Evolutionary conservation across 202 grass and related monocot species (phyloP), one percentile per base, ranked within the genome.

Genomic region (Elaeis oleifera): DNA sequence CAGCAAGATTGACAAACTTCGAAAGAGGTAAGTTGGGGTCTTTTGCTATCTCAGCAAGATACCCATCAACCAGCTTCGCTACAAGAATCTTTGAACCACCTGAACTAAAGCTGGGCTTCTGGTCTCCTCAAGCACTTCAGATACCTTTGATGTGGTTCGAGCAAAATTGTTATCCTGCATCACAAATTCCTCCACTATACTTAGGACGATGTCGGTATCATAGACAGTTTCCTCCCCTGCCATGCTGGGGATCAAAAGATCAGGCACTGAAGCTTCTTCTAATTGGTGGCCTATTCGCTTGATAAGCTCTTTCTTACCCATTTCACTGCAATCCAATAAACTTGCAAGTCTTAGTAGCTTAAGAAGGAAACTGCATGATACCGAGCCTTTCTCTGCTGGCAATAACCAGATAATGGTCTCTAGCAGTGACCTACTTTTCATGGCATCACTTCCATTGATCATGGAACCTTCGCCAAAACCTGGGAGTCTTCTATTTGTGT

Each of bases 11-110:
- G 29, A 90, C 67, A 80, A 99, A 90, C 78, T 87, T 95, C 36
- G 72, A 56, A 64, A 99, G 73, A 63, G 80, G 83, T 17, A 99
- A 50, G 62, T 83, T 99, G 13, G 89, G 76, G 54, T 95, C 89
- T 73, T 85, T 90, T 4, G 83, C 85, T 28, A 99, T 75, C 78
- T 99, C 95, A 54, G 78, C 75, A 75, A 99, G 95, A 66, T 90
- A 99, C n/a, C 74, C 95, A 64, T 99, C 89, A 6, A 99, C 78
- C 59, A 99, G 77, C 51, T 94, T 99, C 50, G 80, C 78, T 58
- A 90, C 89, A 24, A 78, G 66, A 75, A 82, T 17, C 32, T 82
- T 89, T 63, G 85, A 78, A 1, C 27, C 56, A 57, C 70, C 80
- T 60, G 83, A 82, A 89, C 67, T 70, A 78, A 48, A 62, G 29